Percentiles rank a stretch among this genome's conserved stretches.
These are phyloP conservation scores for Phytophthora citrophthora DNA, from an alignment of 352 stramenopile genomes.

Conservation along the genomic window DNA sequence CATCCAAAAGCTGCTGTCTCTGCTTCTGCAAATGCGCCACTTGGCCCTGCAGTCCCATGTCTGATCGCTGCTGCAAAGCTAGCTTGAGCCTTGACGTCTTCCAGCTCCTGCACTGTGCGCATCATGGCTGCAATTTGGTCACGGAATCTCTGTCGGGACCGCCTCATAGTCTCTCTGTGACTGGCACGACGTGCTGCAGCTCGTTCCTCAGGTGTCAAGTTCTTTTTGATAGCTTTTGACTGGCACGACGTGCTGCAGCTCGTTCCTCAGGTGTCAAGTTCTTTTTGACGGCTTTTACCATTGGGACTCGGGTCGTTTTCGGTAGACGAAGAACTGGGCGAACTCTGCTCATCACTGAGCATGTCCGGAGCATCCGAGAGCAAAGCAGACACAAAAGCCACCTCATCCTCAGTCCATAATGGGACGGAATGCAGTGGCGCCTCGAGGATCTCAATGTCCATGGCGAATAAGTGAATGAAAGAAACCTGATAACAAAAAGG, in stretches of 20 bases:
- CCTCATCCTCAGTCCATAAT: conserved; percentile 32
- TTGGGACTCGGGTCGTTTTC: conserved; percentile 3
- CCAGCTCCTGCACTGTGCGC: conserved; percentile 34
- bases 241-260: conserved; percentile 24
- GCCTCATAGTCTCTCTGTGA: conserved; percentile 44
- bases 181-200: conserved; percentile 27
- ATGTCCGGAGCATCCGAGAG: conserved; percentile 29
- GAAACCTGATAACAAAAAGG: conserved; percentile 9
- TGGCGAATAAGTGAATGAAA: background rate
- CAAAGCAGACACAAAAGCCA: conserved; percentile 31
- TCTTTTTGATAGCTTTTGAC: conserved; percentile 27
- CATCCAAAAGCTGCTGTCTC: conserved; percentile 29
- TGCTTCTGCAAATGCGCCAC: conserved; percentile 32
- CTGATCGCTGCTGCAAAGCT: conserved; percentile 1
- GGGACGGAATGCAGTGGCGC: conserved; percentile 8
- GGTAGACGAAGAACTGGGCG: background rate
- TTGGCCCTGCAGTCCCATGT: conserved; percentile 24
- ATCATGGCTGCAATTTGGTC: conserved; percentile 41
- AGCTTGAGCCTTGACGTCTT: conserved; percentile 21
- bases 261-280: conserved; percentile 26
- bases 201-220: conserved; percentile 25
- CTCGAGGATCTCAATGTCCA: conserved; percentile 30
- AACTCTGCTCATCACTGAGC: conserved; percentile 22
- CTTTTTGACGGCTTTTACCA: conserved; percentile 15
- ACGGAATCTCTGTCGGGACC: conserved; percentile 41